phyloP scores from a whole-genome alignment of 352 stramenopile genomes.

The Sclerospora graminicola region DNA sequence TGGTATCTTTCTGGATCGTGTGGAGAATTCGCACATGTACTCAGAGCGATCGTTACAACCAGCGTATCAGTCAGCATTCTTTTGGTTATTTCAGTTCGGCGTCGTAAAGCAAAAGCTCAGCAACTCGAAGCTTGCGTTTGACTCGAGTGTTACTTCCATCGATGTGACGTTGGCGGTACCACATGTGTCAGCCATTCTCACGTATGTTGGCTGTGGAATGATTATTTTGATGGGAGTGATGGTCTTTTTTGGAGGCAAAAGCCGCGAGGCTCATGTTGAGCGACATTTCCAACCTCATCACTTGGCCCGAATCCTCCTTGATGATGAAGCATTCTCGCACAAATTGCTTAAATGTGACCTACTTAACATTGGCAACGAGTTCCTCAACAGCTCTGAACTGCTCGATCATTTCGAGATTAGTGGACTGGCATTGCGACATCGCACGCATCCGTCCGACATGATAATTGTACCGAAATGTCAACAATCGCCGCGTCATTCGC shows the following conservation, averaged over 20 bases:
- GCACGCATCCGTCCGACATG: slow-evolving; percentile 27
- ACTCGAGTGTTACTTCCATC: slow-evolving; percentile 12
- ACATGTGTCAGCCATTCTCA: slow-evolving; percentile 24
- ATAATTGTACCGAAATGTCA: slow-evolving; percentile 26
- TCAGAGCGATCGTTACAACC: slow-evolving; percentile 37
- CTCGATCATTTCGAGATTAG: slow-evolving; percentile 50
- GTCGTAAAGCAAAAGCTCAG: slow-evolving; percentile 20
- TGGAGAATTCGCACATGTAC: slow-evolving; percentile 35
- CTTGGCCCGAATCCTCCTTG: slow-evolving; percentile 31
- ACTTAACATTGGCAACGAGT: slow-evolving; percentile 36
- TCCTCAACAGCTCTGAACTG: slow-evolving; percentile 40
- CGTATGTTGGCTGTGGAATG: slow-evolving; percentile 25
- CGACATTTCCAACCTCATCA: slow-evolving; percentile 35
- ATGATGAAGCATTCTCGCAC: slow-evolving; percentile 26
- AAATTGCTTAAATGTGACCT: slow-evolving; percentile 37
- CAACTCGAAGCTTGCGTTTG: slow-evolving; percentile 19
- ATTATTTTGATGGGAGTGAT: slow-evolving; percentile 27
- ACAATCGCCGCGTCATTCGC: slow-evolving; percentile 13
- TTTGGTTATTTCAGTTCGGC: slow-evolving; percentile 45
- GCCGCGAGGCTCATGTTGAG: slow-evolving; percentile 31
- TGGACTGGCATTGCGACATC: slow-evolving; percentile 33
- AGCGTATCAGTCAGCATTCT: slow-evolving; percentile 35
- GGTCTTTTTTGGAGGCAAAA: slow-evolving; percentile 32
- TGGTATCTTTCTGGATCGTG: slow-evolving; percentile 26
- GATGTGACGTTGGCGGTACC: slow-evolving; percentile 31